A percentile compares a stretch with the other conserved stretches of the same genome.
Evolutionary conservation across 108 stramenopile species (phyloP).

Genomic region (Cyclotella sp.): DNA sequence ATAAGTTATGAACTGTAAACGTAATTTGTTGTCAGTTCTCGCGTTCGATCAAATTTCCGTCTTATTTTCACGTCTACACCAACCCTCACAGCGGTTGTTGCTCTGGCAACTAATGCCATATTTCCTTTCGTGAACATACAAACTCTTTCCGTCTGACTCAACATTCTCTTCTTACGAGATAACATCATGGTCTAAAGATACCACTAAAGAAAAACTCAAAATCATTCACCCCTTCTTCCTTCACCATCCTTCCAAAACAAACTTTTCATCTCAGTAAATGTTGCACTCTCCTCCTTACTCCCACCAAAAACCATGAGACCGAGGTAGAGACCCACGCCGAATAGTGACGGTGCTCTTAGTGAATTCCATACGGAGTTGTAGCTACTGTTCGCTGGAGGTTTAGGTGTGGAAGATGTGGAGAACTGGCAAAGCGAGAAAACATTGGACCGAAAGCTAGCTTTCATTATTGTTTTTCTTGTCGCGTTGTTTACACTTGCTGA

Average conservation of each 20-base stretch:
- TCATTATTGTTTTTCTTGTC: not conserved
- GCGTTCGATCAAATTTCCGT: no score
- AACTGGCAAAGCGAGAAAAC: not conserved
- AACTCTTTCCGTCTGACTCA: no score
- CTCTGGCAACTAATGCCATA: no score
- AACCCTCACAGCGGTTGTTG: no score
- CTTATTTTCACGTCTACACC: no score
- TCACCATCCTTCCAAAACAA: not conserved
- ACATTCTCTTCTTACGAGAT: no score
- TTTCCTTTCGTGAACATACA: no score
- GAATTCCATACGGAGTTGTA: not conserved
- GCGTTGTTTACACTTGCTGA: not conserved
- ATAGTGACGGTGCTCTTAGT: conserved; percentile 13
- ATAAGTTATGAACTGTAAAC: no score
- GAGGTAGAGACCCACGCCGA: conserved; percentile 26
- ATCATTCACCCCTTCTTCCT: conserved; percentile 1
- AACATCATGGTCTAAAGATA: not conserved
- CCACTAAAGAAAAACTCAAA: not conserved
- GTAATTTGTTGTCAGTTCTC: no score
- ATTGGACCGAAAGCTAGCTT: not conserved
- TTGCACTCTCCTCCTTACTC: conserved; percentile 1
- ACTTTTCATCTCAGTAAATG: conserved; percentile 11
- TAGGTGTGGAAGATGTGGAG: not conserved
- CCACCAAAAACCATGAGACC: conserved; percentile 21
- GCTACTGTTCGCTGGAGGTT: not conserved